Base-by-base conservation (phyloP, 371 early-diverging fungal genomes). In the Coemansia linderi region DNA sequence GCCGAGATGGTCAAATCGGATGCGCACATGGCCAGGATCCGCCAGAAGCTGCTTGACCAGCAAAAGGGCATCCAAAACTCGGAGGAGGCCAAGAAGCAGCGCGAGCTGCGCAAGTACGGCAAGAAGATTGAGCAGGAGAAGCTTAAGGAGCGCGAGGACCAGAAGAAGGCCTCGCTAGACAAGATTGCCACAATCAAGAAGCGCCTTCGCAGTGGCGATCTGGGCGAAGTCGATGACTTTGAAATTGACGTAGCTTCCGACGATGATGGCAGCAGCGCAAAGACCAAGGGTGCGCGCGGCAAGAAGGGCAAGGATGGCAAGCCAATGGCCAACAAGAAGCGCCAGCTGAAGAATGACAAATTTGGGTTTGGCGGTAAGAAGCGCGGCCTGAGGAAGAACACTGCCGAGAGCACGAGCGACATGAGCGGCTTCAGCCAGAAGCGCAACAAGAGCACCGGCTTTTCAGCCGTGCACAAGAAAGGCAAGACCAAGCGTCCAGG, bases 1-100 rank as follows among this genome's bases (percentile, higher is more conserved):
- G 96, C 97, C 33, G 97, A 95, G 82, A 97, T 97, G 98, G 85
- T 95, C 71, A 95, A 97, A 84, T 86, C 92, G 1, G 98, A 97
- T 74, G 90, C 90, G 66, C 96, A 96, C 71, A 96, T 97, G 97
- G 84, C 84, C 39, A 88, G 83, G 85, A 86, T 92, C 56, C 90
- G 93, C 69, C 89, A 92, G 81, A 84, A 85, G 70, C 84, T 98
- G 68, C 73, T 94, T 71, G 91, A 96, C 64, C 93, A 98, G 81
- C 82, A 85, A 37, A 89, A 90, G 56, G 75, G 84, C 31, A 86
- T 95, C 65, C 89, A 93, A 81, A 90, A 89, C 27, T 84, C 92
- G 39, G 96, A 96, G 70, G 88, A 92, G 56, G 95, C 95, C 58
- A 89, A 89, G 67, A 89, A 89, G 67, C 91, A 90, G 83, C 87